Evolutionary conservation across 495 filamentous ascomycete species (phyloP), one percentile per base, ranked within the genome.

Genomic region (Trichodelitschia bisporula): DNA sequence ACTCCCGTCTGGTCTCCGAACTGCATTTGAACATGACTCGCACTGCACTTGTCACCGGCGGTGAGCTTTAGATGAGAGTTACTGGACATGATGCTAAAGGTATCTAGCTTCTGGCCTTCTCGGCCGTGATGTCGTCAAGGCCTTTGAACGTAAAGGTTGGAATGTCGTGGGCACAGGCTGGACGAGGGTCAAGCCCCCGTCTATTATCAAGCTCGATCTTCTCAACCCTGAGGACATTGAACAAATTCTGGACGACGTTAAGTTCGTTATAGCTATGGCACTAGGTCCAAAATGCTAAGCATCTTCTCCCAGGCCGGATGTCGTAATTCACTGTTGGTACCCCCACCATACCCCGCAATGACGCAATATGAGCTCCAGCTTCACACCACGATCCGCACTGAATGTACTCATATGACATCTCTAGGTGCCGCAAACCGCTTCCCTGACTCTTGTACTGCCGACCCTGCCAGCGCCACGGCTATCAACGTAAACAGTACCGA

Each of bases 371-470:
- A 16, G 15, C 18, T 17, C 19, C 32, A 26, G 31, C 18, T 13
- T 14, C 6, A 20, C 13, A 10, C 18, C 4, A 23, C 32, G 24
- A 18, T 19, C 18, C 19, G 34, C 47, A 34, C 48, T 41, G 18
- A 29, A 24, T 32, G 12, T 20, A 11, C 15, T 40, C 40, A 5
- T 24, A 21, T 31, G 26, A 26, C 4, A 19, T 33, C 21, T 13
- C 4, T 38, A 83, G 72, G 77, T 50, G 83, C 83, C 18, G 83
- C 83, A n/a, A 82, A 92, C 38, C 71, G 78, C 37, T 86, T 68
- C 40, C 83, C 83, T 2, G 82, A 93, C 40, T 68, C 72, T 41
- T 80, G 76, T 46, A 72, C 79, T 36, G 57, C 64, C 28, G 66
- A 91, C 41, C 82, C 80, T 15, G 65, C 69, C 24, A 70, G 69